Base-by-base conservation (phyloP, 371 early-diverging fungal genomes). In the Mucor mucedo region DNA sequence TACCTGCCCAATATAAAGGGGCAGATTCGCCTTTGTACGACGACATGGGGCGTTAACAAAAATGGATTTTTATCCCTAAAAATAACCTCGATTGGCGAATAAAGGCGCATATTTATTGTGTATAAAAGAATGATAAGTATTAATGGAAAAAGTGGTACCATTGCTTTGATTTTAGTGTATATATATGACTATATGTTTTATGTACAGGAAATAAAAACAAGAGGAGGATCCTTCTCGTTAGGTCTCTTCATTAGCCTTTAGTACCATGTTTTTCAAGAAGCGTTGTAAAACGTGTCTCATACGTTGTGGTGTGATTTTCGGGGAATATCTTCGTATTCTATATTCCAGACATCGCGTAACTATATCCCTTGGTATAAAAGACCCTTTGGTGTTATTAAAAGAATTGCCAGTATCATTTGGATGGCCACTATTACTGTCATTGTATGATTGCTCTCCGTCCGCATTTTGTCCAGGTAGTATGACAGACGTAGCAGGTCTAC, bases 221-320 rank as follows among this genome's bases (percentile, higher is more conserved):
- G 50, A 13, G 30, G 2, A 30, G 28, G 8, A 4, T 27, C 27
- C 48, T 48, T 28, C 27, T 48, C 30, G 21, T 62, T 54, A 75
- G 32, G 62, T 52, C 28, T 77, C 78, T 41, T 76, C 74, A 41
- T 76, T 80, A 13, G 73, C 78, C 55, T 76, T 76, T 30, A 80
- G 50, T 5, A 80, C 75, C 80, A 80, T 78, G 52, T 76, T 80
- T 54, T 80, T 80, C 28, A 80, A 52, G 49, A 80, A 80, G 52
- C 76, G 70, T 59, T 80, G 80, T 16, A 80, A 45, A 5, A 80
- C 80, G 52, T 76, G 74, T 49, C 80, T 71, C 80, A 80, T 77
- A 14, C 78, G 69, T 52, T 76, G 76, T 14, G 80, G 80, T 5
- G 80, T 78, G 49, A 78, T 73, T 30, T 76, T 80, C 2, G 78